phyloP scores from a whole-genome alignment of 2,329 filamentous ascomycete genomes.

The Phialocephala sp. region DNA sequence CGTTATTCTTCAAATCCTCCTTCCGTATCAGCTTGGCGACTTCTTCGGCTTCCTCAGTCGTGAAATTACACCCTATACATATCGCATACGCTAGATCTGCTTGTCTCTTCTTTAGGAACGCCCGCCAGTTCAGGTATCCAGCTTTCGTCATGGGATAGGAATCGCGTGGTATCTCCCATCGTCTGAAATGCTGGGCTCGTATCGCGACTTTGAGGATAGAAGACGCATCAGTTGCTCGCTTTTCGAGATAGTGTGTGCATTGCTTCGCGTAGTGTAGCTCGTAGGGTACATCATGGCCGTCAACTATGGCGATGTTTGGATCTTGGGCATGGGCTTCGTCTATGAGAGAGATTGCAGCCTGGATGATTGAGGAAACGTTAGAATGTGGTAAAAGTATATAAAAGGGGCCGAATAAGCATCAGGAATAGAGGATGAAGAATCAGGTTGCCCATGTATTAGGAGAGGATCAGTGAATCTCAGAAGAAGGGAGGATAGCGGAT shows the following conservation, averaged over 20 bases:
- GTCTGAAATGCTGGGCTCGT: constrained; percentile 82
- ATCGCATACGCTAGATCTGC: constrained; percentile 63
- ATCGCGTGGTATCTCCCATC: constrained; percentile 79
- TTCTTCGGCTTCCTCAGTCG: constrained; percentile 59
- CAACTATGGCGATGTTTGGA: constrained; percentile 59
- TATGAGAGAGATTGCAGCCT: constrained; percentile 67
- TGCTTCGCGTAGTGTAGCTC: constrained; percentile 83
- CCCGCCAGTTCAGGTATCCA: constrained; percentile 83
- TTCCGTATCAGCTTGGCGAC: constrained; percentile 79
- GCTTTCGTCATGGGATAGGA: constrained; percentile 75
- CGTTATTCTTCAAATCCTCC: constrained; percentile 69
- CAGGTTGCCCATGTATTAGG: neutral
- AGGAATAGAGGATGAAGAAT: neutral
- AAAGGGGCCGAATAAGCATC: neutral
- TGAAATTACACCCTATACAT: constrained; percentile 49
- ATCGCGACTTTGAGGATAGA: constrained; percentile 75
- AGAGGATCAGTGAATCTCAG: neutral
- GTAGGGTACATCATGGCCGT: constrained; percentile 63
- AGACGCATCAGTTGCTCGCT: constrained; percentile 65
- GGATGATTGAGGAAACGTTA: constrained; percentile 13
- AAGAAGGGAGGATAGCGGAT: no score
- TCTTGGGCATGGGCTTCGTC: constrained; percentile 75
- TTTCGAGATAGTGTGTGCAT: constrained; percentile 75
- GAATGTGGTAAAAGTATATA: no score
- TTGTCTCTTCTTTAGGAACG: constrained; percentile 74